Evolutionary conservation across 2,329 filamentous ascomycete genomes (phyloP).

Genomic region (Botrytis byssoidea): DNA sequence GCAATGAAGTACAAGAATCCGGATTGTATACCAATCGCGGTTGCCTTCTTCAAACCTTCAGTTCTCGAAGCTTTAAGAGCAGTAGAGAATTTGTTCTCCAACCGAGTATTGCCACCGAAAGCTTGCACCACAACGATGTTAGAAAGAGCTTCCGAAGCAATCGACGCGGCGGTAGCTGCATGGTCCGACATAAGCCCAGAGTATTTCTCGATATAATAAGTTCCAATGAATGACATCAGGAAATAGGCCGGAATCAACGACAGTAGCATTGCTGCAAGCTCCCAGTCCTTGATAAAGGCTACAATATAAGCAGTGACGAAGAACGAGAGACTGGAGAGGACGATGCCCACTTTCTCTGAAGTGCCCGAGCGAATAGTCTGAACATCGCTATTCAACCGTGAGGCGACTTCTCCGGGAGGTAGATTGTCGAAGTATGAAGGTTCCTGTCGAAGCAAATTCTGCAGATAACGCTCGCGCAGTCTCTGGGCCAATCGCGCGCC

Average conservation of each 20-base stretch:
- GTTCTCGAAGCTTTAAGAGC: slow-evolving; percentile 45
- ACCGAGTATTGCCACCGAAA: slow-evolving; percentile 49
- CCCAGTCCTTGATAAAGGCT: slow-evolving; percentile 56
- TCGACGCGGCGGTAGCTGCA: slow-evolving; percentile 50
- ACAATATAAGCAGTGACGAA: slow-evolving; percentile 58
- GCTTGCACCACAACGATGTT: slow-evolving; percentile 53
- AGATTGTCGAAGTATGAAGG: slow-evolving; percentile 54
- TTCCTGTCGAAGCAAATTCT: slow-evolving; percentile 52
- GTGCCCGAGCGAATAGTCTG: slow-evolving; percentile 57
- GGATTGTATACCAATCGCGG: slow-evolving; percentile 49
- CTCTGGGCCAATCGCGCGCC: slow-evolving; percentile 55
- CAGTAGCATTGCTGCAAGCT: slow-evolving; percentile 49
- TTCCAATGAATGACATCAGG: slow-evolving; percentile 47
- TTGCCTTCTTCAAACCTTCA: slow-evolving; percentile 50
- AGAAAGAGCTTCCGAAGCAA: slow-evolving; percentile 52
- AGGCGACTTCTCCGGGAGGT: slow-evolving; percentile 51
- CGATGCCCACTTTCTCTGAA: slow-evolving; percentile 59
- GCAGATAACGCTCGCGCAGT: slow-evolving; percentile 52
- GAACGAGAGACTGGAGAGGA: slow-evolving; percentile 53
- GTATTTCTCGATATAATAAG: slow-evolving; percentile 48
- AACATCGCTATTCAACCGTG: slow-evolving; percentile 53
- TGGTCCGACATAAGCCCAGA: slow-evolving; percentile 45
- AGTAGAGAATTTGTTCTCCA: slow-evolving; percentile 50
- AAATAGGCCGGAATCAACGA: slow-evolving; percentile 36
- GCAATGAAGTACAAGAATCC: slow-evolving; percentile 43